Percentiles rank a stretch among this genome's conserved stretches.
Evolutionary conservation across 257 asterid species (phyloP).

Genomic region (Ilex asprella): DNA sequence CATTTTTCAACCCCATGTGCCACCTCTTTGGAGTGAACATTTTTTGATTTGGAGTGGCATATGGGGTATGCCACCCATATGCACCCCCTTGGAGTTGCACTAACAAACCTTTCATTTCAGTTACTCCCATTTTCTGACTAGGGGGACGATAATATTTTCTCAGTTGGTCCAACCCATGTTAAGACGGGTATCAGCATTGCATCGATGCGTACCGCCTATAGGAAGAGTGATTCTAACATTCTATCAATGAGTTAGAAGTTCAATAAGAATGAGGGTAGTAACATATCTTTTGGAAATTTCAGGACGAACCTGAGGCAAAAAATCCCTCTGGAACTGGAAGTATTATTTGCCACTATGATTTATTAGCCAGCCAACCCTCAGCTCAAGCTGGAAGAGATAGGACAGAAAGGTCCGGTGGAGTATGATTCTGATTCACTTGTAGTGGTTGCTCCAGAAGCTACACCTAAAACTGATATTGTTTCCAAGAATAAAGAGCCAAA

Average conservation of each 20-base stretch:
- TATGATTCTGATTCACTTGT: conserved; percentile 18
- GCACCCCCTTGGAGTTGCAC: too few species aligned
- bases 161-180: conserved; percentile 9
- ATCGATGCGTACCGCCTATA: conserved; percentile 24
- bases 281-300: conserved; percentile 50
- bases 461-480: conserved; percentile 24
- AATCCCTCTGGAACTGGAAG: conserved; percentile 31
- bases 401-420: conserved; percentile 22
- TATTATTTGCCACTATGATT: conserved; percentile 31
- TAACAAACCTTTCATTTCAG: conserved; percentile 26
- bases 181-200: conserved; percentile 29
- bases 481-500: conserved; percentile 42
- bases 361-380: conserved; percentile 34
- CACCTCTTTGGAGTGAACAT: too few species aligned
- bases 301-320: conserved; percentile 26
- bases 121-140: conserved; percentile 23
- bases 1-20: too few species aligned
- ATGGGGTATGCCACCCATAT: too few species aligned
- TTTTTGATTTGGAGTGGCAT: too few species aligned
- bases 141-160: conserved; percentile 20
- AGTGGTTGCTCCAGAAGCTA: conserved; percentile 25
- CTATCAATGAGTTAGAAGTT: conserved; percentile 33
- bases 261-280: conserved; percentile 32
- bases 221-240: conserved; percentile 32
- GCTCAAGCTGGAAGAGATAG: conserved; percentile 26